Evolutionary conservation across 768 basidiomycete species (phyloP), one percentile per base, ranked within the genome.

Genomic region (Punctularia strigosozonata): DNA sequence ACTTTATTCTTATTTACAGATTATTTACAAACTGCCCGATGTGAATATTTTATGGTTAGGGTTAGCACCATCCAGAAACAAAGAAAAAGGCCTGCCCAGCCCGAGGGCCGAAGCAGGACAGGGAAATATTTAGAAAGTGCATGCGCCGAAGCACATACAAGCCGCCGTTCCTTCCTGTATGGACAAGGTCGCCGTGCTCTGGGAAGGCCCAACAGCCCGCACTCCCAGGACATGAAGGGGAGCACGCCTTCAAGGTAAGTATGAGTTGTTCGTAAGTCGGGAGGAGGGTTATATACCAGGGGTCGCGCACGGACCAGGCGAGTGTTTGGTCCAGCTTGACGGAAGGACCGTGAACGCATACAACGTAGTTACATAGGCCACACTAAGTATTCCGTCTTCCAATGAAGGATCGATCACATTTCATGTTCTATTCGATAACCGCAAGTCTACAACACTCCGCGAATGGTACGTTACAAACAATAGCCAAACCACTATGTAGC

Each of bases 101-200:
- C 65, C 63, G 66, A 69, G 67, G 67, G 67, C 68, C 65, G 50
- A 54, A 61, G 52, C 53, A 54, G 61, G 55, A 63, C 63, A 55
- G 63, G 63, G 48, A 64, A 64, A 64, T 63, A 64, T 64, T 63
- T 46, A 52, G 61, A 63, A 61, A 55, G 58, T 64, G 63, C 62
- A 62, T 61, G 58, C 56, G 59, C 60, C 58, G 58, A 53, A 60
- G 59, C 62, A 47, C 56, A 67, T 62, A 68, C 68, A 69, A 70
- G 61, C 60, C 59, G 50, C 40, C 41, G 28, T 50, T n/a, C n/a
- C 39, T 51, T 60, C 62, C 65, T 62, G 62, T 67, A 65, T 43
- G 68, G 68, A 68, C 66, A 68, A 33, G 63, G 68, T 68, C 68
- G 68, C 68, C 68, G 68, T 69, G 67, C 68, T 66, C 66, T 69